Base-by-base conservation (phyloP, 306 rosid genomes). In the Vicia villosa region DNA sequence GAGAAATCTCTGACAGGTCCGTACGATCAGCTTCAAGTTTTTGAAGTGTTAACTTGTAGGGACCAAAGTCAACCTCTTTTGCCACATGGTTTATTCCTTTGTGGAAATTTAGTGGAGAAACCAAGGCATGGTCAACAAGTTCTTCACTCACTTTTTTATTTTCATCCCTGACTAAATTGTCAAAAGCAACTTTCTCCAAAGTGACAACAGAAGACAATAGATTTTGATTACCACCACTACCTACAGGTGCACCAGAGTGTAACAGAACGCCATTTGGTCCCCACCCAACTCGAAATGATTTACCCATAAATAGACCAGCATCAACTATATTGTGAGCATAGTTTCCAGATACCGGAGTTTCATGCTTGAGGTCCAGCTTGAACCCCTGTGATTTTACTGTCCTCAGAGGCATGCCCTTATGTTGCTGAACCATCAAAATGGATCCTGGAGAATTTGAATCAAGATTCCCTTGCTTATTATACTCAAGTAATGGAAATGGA, bases 261-360 rank as follows among this genome's bases (percentile, higher is more conserved):
- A 91, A 86, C 45, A 94, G 96, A 77, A 84, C 63, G 54, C 99
- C 99, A 81, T 87, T 91, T 13, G 99, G 99, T 45, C 99, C 99
- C 99, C 98, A 94, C 16, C 97, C 99, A 50, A 94, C 89, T 17
- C 97, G 91, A 80, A 94, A 94, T 61, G 99, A 94, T 79, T 87
- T 87, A 59, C 99, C 96, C 99, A 94, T 91, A 64, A 94, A 88
- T 66, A 94, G 79, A 74, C 96, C 97, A 56, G 96, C 99, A 87
- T 94, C 99, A n/a, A 91, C 95, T 72, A 91, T 77, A 74, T 86
- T 88, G 70, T 57, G 52, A 73, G 91, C 88, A 80, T 85, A 85
- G 70, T 69, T 74, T 79, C 57, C 75, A 30, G 87, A 75, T 70
- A 88, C 81, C 66, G 84, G 91, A 47, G 95, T 94, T 83, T 88